phyloP scores from a whole-genome alignment of 1,284 basidiomycete genomes.

The Tilletiopsis washingtonensis region DNA sequence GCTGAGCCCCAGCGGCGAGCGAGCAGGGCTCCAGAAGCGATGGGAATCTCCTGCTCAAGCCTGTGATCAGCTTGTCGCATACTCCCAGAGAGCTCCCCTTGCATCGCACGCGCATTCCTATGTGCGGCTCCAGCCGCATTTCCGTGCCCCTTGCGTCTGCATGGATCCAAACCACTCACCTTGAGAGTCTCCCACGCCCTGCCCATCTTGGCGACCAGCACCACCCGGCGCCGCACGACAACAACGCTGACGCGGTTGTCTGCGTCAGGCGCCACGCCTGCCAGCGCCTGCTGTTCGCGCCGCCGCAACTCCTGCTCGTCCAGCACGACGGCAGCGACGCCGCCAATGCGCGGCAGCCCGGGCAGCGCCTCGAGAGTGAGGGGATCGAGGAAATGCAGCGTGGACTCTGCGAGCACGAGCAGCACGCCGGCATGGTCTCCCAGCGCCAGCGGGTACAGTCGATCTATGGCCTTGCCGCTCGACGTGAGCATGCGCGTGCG shows the following conservation, averaged over 20 bases:
- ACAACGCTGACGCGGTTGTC: background rate
- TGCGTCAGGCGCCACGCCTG: background rate
- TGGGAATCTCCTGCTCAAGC: conserved; percentile 20
- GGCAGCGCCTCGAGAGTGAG: background rate
- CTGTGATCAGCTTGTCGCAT: background rate
- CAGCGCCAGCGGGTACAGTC: background rate
- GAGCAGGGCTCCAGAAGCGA: conserved; percentile 37
- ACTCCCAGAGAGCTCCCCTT: too few species aligned
- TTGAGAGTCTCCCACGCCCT: too few species aligned
- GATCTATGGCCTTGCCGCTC: background rate
- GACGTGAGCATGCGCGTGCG: too few species aligned
- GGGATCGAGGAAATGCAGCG: background rate
- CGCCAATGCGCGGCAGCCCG: background rate
- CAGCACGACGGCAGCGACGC: background rate
- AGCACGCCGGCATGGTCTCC: background rate
- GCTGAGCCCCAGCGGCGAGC: conserved; percentile 30
- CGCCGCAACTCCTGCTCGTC: background rate
- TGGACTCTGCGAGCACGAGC: background rate
- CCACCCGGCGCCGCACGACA: background rate
- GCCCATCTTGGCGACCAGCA: too few species aligned
- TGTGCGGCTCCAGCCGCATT: too few species aligned
- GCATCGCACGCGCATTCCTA: too few species aligned
- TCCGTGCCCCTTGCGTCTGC: too few species aligned
- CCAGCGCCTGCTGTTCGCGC: background rate
- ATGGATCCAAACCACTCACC: too few species aligned